Evolutionary conservation across 768 basidiomycete species (phyloP).

Genomic region (Gelatoporia subvermispora): DNA sequence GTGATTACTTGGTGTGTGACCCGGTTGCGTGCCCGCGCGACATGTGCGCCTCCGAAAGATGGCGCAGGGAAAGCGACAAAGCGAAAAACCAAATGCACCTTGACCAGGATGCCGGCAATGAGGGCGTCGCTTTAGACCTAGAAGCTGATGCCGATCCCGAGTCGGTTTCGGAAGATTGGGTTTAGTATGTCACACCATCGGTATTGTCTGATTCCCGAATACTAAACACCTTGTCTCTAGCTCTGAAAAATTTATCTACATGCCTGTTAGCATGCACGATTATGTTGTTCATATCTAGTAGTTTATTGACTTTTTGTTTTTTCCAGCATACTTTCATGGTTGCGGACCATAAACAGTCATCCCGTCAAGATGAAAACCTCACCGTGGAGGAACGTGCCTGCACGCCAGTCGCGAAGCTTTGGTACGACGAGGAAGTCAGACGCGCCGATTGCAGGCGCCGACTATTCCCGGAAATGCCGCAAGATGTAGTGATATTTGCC

Average conservation of each 20-base stretch:
- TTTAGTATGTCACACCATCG: slow-evolving; percentile 33
- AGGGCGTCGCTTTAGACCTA: slow-evolving; percentile 27
- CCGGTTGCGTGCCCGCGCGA: slow-evolving; percentile 39
- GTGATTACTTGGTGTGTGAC: slow-evolving; percentile 44
- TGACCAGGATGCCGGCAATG: not conserved
- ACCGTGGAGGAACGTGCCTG: slow-evolving; percentile 11
- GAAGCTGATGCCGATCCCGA: slow-evolving; percentile 40
- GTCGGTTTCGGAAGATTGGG: slow-evolving; percentile 31
- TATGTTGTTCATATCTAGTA: not conserved
- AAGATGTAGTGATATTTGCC: slow-evolving; percentile 42
- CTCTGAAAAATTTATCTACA: slow-evolving; percentile 41
- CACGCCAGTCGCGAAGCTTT: slow-evolving; percentile 21
- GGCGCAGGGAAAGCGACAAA: slow-evolving; percentile 11
- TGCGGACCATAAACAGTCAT: slow-evolving; percentile 47
- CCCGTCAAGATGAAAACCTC: slow-evolving; percentile 24
- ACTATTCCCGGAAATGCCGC: slow-evolving; percentile 40
- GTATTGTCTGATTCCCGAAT: too few relatives aligned
- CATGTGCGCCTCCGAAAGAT: slow-evolving; percentile 29
- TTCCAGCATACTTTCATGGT: slow-evolving; percentile 43
- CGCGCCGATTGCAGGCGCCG: slow-evolving; percentile 32
- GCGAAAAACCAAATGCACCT: not conserved
- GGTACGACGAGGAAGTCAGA: slow-evolving; percentile 35
- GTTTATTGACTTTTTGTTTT: not conserved
- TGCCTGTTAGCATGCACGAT: slow-evolving; percentile 32
- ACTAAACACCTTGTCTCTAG: slow-evolving; percentile 18